A percentile compares a stretch with the other conserved stretches of the same genome.
Conservation (phyloP, 1,139 yeast genomes). For the Blastobotrys petasosporus region DNA sequence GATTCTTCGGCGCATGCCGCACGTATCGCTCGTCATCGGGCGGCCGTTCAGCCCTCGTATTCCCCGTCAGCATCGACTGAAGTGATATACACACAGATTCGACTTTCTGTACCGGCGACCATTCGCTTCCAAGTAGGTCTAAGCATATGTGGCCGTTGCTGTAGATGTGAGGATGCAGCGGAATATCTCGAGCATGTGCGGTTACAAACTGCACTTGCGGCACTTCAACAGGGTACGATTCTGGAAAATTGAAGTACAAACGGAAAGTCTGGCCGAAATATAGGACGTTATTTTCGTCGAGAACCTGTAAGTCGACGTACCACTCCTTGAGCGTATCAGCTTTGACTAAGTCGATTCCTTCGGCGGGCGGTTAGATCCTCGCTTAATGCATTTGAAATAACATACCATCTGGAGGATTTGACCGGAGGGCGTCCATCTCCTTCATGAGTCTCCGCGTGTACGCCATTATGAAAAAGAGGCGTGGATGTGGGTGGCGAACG, state of each 20-base stretch:
- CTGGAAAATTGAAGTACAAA: slow-evolving; percentile 40
- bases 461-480: slow-evolving; percentile 20
- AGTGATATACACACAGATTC: slow-evolving; percentile 51
- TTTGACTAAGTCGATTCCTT: slow-evolving; percentile 27
- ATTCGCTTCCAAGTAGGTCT: slow-evolving; percentile 50
- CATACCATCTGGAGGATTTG: slow-evolving; percentile 27
- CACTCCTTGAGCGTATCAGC: slow-evolving; percentile 31
- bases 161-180: slow-evolving; percentile 68
- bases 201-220: slow-evolving; percentile 53
- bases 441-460: slow-evolving; percentile 41
- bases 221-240: slow-evolving; percentile 56
- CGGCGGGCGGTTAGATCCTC: not conserved
- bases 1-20: slow-evolving; percentile 50
- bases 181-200: slow-evolving; percentile 36
- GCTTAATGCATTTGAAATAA: not conserved
- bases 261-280: slow-evolving; percentile 34
- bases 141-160: slow-evolving; percentile 68
- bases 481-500: not conserved
- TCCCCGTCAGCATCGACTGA: slow-evolving; percentile 59
- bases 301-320: slow-evolving; percentile 34
- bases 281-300: slow-evolving; percentile 30
- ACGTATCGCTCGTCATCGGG: slow-evolving; percentile 50
- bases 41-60: slow-evolving; percentile 41
- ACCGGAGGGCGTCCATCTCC: slow-evolving; percentile 35
- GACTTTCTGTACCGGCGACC: slow-evolving; percentile 68